Conservation (phyloP, 352 stramenopile genomes). For the Globisporangium takayamanum region DNA sequence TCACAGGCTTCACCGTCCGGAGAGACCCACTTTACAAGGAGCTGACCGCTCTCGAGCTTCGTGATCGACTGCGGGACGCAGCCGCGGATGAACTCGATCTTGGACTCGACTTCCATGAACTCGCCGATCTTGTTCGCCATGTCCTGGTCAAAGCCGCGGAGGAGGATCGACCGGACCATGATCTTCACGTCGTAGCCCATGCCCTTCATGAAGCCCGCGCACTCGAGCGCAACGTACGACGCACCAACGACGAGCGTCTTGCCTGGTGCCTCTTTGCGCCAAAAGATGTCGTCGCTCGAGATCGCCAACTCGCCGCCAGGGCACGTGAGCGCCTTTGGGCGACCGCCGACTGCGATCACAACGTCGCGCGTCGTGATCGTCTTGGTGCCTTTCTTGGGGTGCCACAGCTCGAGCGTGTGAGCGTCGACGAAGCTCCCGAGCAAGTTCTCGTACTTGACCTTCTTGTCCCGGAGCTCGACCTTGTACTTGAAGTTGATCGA, state of each 20-base stretch:
- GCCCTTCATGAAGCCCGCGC: conserved; percentile 94
- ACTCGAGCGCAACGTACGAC: conserved; percentile 98
- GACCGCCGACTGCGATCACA: conserved; percentile 93
- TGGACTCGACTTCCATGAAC: conserved; percentile 88
- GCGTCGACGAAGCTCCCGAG: conserved; percentile 90
- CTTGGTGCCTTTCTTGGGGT: conserved; percentile 86
- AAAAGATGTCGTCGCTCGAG: conserved; percentile 87
- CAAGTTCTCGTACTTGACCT: conserved; percentile 93
- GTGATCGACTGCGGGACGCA: conserved; percentile 90
- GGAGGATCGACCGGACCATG: conserved; percentile 95
- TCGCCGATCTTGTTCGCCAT: conserved; percentile 91
- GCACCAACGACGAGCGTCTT: conserved; percentile 97
- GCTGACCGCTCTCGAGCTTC: conserved; percentile 78
- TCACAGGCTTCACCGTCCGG: conserved; percentile 42
- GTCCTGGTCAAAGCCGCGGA: conserved; percentile 97
- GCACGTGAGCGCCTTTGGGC: conserved; percentile 85
- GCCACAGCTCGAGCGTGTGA: conserved; percentile 91
- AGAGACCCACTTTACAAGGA: conserved; percentile 82
- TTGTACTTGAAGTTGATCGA: conserved; percentile 99
- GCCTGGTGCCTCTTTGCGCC: conserved; percentile 80
- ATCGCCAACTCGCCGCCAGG: conserved; percentile 92
- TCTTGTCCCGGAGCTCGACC: conserved; percentile 93
- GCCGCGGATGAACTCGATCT: conserved; percentile 90
- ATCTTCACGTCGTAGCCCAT: conserved; percentile 96
- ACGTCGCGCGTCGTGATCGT: conserved; percentile 90